phyloP scores from a whole-genome alignment of 2,329 filamentous ascomycete genomes.

The Pseudocercospora fuligena region DNA sequence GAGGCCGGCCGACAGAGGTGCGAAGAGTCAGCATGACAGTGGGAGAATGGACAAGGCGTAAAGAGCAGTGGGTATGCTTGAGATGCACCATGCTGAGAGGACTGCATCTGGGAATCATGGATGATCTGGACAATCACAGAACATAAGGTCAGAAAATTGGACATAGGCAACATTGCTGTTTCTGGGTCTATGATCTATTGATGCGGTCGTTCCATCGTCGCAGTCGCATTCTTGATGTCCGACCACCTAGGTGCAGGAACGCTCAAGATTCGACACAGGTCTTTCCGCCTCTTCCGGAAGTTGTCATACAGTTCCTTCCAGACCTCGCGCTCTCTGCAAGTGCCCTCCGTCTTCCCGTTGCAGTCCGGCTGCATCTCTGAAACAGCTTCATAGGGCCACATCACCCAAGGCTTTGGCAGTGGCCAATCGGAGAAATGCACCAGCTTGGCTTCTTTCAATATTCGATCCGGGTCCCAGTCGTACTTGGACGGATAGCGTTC shows the following conservation, averaged over 20 bases:
- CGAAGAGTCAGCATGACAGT: conserved; percentile 7
- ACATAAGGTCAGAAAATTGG: no score
- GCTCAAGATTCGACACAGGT: conserved; percentile 44
- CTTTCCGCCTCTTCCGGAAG: conserved; percentile 48
- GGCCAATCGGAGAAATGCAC: conserved; percentile 76
- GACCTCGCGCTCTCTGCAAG: conserved; percentile 45
- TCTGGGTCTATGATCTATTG: not conserved
- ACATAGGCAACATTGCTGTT: no score
- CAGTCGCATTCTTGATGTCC: conserved; percentile 31
- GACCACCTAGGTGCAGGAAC: conserved; percentile 38
- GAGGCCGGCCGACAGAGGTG: not conserved
- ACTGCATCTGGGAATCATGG: conserved; percentile 3
- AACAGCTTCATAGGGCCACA: conserved; percentile 49
- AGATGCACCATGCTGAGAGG: conserved; percentile 1
- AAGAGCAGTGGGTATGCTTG: conserved; percentile 4
- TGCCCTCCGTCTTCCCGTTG: conserved; percentile 29
- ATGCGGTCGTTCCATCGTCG: conserved; percentile 1
- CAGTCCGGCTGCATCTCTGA: conserved; percentile 54
- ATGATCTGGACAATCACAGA: not conserved
- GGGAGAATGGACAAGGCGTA: not conserved
- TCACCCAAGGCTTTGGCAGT: conserved; percentile 67
- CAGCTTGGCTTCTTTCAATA: conserved; percentile 65
- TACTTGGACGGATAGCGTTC: conserved; percentile 45
- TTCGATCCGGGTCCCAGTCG: conserved; percentile 63
- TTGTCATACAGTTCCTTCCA: conserved; percentile 54